Evolutionary conservation across 371 early-diverging fungal genomes (phyloP).

Genomic region (Saksenaea vasiformis): DNA sequence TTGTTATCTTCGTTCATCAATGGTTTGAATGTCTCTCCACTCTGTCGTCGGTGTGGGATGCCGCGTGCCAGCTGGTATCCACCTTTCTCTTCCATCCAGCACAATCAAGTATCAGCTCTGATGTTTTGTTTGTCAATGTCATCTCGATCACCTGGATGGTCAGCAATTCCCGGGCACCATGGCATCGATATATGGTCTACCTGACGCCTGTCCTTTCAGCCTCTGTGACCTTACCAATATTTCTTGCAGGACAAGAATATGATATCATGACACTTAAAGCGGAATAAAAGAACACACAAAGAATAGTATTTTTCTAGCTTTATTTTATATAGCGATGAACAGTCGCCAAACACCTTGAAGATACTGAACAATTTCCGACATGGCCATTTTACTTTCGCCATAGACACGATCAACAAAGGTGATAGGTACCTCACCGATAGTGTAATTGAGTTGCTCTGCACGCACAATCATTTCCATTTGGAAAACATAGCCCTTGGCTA

Average conservation of each 20-base stretch:
- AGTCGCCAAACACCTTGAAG: slow-evolving; percentile 88
- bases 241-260: slow-evolving; percentile 24
- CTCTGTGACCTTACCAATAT: slow-evolving; percentile 52
- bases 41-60: neutral
- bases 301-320: neutral
- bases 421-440: slow-evolving; percentile 95
- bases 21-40: slow-evolving; percentile 16
- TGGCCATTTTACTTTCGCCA: slow-evolving; percentile 95
- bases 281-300: neutral
- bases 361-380: slow-evolving; percentile 92
- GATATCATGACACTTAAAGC: neutral
- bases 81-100: slow-evolving; percentile 42
- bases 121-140: slow-evolving; percentile 32
- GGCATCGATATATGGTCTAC: slow-evolving; percentile 9
- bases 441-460: slow-evolving; percentile 87
- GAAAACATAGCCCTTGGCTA: slow-evolving; percentile 98
- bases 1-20: slow-evolving; percentile 29
- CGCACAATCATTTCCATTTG: slow-evolving; percentile 99
- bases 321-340: slow-evolving; percentile 68
- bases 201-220: slow-evolving; percentile 46
- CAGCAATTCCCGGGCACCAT: slow-evolving; percentile 11
- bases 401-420: slow-evolving; percentile 97
- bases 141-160: slow-evolving; percentile 38
- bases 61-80: neutral
- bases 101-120: slow-evolving; percentile 43